phyloP scores from a whole-genome alignment of 306 rosid species.

The Glycine latifolia region DNA sequence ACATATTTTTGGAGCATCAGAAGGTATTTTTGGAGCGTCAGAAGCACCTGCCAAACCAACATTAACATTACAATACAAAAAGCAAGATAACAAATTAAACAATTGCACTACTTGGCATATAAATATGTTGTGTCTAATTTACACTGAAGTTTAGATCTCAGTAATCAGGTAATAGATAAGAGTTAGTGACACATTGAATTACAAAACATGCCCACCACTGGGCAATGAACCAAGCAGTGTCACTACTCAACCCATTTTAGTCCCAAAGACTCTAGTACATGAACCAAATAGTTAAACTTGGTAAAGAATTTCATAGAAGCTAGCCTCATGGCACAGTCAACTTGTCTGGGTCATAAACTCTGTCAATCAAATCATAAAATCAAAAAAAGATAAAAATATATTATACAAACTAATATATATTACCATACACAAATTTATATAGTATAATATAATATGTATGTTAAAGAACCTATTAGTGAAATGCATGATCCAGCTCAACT shows the following conservation, averaged over 20 bases:
- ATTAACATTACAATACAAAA: conserved; percentile 20
- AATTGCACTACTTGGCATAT: conserved; percentile 28
- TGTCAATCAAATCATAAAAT: background rate
- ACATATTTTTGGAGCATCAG: conserved; percentile 84
- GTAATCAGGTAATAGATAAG: background rate
- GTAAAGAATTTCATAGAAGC: background rate
- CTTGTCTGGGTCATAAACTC: conserved; percentile 26
- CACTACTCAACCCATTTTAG: background rate
- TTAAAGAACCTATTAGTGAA: conserved; percentile 9
- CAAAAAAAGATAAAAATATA: background rate
- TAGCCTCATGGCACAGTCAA: background rate
- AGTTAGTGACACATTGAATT: background rate
- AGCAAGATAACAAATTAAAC: conserved; percentile 8
- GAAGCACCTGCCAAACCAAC: conserved; percentile 55
- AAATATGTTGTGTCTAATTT: conserved; percentile 7
- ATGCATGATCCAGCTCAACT: conserved; percentile 19
- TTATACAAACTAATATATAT: background rate
- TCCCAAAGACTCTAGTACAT: conserved; percentile 6
- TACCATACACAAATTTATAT: background rate
- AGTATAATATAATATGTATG: background rate
- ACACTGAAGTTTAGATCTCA: background rate
- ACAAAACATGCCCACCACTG: background rate
- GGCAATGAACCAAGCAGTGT: conserved; percentile 28
- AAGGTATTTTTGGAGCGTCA: too few relatives aligned
- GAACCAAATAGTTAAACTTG: conserved; percentile 6